Conservation (phyloP, 495 filamentous ascomycete species). For the Neurospora hispaniola region DNA sequence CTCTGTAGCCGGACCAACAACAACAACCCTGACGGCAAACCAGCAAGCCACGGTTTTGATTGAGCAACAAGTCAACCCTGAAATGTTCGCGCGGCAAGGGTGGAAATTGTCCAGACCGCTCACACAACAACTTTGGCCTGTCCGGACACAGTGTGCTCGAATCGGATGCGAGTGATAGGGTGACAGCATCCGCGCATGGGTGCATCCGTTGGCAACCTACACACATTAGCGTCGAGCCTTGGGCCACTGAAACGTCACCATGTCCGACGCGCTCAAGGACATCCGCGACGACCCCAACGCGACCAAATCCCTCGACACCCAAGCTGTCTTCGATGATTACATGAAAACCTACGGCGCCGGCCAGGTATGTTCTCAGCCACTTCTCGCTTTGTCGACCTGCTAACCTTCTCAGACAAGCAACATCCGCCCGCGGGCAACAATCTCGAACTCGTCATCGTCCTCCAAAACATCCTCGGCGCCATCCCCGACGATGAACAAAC, state of each 20-base stretch:
- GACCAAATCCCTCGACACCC: conserved; percentile 21
- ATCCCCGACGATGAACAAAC: background rate
- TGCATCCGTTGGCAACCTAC: background rate
- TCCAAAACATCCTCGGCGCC: background rate
- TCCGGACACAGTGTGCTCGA: background rate
- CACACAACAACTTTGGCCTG: no score
- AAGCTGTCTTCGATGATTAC: conserved; percentile 13
- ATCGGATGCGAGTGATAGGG: conserved; percentile 2
- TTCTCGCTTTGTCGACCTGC: background rate
- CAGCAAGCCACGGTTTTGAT: background rate
- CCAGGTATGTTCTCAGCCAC: conserved; percentile 12
- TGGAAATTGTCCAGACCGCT: background rate
- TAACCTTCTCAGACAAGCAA: background rate
- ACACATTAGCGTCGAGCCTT: background rate
- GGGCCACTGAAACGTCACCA: background rate
- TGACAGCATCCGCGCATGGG: background rate
- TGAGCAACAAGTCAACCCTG: background rate
- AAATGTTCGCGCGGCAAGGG: background rate
- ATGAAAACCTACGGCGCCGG: conserved; percentile 14
- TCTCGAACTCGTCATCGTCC: background rate
- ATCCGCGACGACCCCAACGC: conserved; percentile 6
- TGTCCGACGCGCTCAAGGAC: background rate
- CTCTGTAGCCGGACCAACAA: background rate
- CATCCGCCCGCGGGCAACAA: background rate
- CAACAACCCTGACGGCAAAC: background rate